Evolutionary conservation across 192 early-diverging fungal genomes (phyloP), one percentile per base, ranked within the genome.

Genomic region (Entophlyctis luteolus): DNA sequence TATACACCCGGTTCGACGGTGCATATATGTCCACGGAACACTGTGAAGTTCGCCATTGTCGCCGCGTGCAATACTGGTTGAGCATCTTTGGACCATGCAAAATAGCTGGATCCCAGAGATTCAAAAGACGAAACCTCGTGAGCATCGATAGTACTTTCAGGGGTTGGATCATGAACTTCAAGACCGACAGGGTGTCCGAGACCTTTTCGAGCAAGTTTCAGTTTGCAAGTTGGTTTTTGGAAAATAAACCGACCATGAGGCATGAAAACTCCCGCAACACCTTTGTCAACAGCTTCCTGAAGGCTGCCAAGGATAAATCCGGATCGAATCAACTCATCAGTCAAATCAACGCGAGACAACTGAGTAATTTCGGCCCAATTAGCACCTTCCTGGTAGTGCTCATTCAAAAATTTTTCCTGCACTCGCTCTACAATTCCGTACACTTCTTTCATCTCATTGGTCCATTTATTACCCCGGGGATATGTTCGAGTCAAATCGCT

Each of bases 1-100:
- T 97, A 97, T 56, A 95, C 77, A 1, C 95, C 95, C 20, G 95
- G 95, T 74, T 97, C 95, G 27, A 97, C 88, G 2, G 95, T 97
- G 58, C 90, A 79, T 35, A 87, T 84, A 82, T 88, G 86, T 28
- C 90, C 89, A 16, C 37, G 56, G 37, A 42, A 56, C 5, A 68
- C 48, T 38, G 56, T 33, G 47, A 34, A 68, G 45, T 28, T 59
- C 18, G 67, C 39, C 4, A 37, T 32, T 33, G 47, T 45, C 31
- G 29, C 48, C 36, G 48, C 48, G 6, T 16, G 37, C 45, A 45
- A 48, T 8, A 29, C 27, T 22, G 37, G 42, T 20, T 36, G 31
- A 23, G 10, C 48, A 34, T 8, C 23, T 18, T 16, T 14, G 4
- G 34, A 10, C n/a, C 6, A n/a, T 6, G 20, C 2, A 35, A 20